Base-by-base conservation (phyloP, 805 yeast genomes). In the Yarrowia sp. region DNA sequence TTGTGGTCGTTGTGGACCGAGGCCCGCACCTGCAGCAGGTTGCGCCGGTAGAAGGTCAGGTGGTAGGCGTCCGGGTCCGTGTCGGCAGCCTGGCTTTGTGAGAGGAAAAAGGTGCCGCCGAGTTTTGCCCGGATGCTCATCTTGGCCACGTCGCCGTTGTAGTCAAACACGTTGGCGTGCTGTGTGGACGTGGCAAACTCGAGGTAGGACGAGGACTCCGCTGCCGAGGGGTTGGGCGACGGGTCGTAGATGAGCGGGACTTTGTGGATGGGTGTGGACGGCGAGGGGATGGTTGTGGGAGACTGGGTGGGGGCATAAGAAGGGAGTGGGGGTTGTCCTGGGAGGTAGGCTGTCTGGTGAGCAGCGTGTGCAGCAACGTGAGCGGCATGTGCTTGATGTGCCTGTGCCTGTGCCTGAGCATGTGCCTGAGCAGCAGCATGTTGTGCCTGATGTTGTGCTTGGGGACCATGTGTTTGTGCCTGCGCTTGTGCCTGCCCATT, bases 11-110 rank as follows among this genome's bases (percentile, higher is more conserved):
- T 74, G 16, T 73, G 70, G 10, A 74, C 71, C 10, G 71, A 70
- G 10, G 75, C 74, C 9, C 70, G 58, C 19, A 74, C 74, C 46
- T 74, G 76, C 45, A 74, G 74, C 56, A 74, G 69, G 59, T 74
- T 74, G 36, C 76, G 68, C 9, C 76, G 71, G 61, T 74, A 74
- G 53, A 74, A 73, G 9, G 76, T 74, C 43, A 74, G 70, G 35
- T 74, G 75, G 48, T 56, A 56, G 50, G 72, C 73, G 36, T 43
- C 50, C 10, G 66, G 66, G 19, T 67, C 65, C 2, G 69, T 58
- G 22, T 36, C 41, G 16, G 49, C 69, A 3, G 66, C 66, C 8
- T 43, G 38, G 7, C 52, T 43, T 42, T 59, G 66, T 15, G 53
- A 45, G 36, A 59, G 53, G 14, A 59, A 59, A 36, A 59, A 59